phyloP scores from a whole-genome alignment of 352 stramenopile genomes.

The Phytophthora foliorum region DNA sequence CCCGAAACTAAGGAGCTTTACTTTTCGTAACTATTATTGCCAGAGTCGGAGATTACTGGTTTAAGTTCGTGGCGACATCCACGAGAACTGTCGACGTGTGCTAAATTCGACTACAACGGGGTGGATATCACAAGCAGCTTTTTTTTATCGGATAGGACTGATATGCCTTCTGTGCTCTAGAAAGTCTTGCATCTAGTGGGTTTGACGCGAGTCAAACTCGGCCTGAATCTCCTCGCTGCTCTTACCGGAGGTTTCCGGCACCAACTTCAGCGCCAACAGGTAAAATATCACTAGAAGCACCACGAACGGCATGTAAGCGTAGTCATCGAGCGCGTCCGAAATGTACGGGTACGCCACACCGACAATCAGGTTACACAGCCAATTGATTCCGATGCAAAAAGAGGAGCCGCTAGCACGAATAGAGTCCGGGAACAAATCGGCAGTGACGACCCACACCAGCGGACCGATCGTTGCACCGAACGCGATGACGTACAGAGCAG shows the following conservation, averaged over 20 bases:
- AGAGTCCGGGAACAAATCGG: constrained; percentile 62
- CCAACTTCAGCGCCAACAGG: constrained; percentile 19
- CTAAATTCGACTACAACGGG: too few relatives aligned
- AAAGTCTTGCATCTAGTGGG: neutral
- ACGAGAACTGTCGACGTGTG: too few relatives aligned
- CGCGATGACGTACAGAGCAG: constrained; percentile 50
- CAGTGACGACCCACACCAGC: constrained; percentile 55
- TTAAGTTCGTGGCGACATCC: too few relatives aligned
- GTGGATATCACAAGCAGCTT: neutral
- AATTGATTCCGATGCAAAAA: constrained; percentile 44
- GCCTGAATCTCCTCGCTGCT: constrained; percentile 29
- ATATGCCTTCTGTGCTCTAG: neutral
- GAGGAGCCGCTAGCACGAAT: constrained; percentile 47
- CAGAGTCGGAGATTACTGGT: too few relatives aligned
- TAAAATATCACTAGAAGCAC: constrained; percentile 33
- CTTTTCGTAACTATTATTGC: too few relatives aligned
- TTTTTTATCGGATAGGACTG: neutral
- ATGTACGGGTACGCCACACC: constrained; percentile 55
- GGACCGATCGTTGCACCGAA: constrained; percentile 59
- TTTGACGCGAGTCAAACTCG: constrained; percentile 26
- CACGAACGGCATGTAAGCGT: constrained; percentile 46
- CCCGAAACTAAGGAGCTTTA: too few relatives aligned
- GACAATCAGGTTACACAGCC: constrained; percentile 40
- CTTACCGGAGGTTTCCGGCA: constrained; percentile 30
- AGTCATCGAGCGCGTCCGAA: constrained; percentile 39